These are phyloP conservation scores for Phytophthora syringae DNA, from an alignment of 352 stramenopile genomes.

Conservation along the genomic window DNA sequence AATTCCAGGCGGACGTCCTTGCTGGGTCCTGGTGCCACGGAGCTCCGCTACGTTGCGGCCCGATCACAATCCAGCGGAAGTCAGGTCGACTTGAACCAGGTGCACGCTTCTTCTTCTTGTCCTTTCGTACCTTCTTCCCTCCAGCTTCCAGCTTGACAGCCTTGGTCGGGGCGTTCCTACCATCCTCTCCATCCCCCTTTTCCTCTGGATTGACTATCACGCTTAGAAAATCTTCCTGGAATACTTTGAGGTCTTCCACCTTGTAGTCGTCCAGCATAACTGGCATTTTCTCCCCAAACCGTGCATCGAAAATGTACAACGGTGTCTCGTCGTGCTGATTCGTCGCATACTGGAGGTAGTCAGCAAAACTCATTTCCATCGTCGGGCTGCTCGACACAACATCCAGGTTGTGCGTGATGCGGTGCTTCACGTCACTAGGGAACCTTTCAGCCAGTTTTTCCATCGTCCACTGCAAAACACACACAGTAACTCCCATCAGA, in stretches of 20 bases:
- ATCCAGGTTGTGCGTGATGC: slow-evolving; percentile 87
- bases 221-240: slow-evolving; percentile 79
- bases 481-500: not conserved
- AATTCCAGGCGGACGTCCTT: slow-evolving; percentile 96
- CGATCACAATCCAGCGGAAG: slow-evolving; percentile 87
- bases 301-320: slow-evolving; percentile 88
- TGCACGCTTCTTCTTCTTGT: slow-evolving; percentile 44
- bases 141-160: slow-evolving; percentile 41
- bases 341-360: slow-evolving; percentile 72
- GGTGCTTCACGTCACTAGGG: slow-evolving; percentile 50
- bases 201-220: slow-evolving; percentile 34
- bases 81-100: slow-evolving; percentile 57
- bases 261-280: slow-evolving; percentile 72
- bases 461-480: slow-evolving; percentile 66
- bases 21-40: slow-evolving; percentile 96
- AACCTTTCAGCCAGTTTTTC: slow-evolving; percentile 66
- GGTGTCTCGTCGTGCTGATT: slow-evolving; percentile 85
- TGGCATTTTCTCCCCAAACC: slow-evolving; percentile 87
- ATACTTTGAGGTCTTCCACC: slow-evolving; percentile 67
- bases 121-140: slow-evolving; percentile 45
- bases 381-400: slow-evolving; percentile 55
- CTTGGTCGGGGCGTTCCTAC: slow-evolving; percentile 13
- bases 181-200: slow-evolving; percentile 26
- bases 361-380: slow-evolving; percentile 78
- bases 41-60: slow-evolving; percentile 87